Conservation (phyloP, 495 filamentous ascomycete genomes). For the Aspergillus sclerotioniger region DNA sequence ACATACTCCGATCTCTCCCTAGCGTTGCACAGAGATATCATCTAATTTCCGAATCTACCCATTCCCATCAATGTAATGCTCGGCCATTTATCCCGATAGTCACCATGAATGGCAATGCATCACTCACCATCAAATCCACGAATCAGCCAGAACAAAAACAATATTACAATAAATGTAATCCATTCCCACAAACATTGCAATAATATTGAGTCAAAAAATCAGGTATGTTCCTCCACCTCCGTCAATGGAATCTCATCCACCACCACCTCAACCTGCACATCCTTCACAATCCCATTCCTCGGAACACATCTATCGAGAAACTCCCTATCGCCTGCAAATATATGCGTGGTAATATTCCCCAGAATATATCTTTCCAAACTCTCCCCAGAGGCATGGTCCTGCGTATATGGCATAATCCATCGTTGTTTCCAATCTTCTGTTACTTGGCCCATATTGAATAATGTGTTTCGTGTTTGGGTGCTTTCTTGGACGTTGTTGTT, state of each 20-base stretch:
- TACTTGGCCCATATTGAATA: background rate
- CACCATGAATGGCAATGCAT: too few species aligned
- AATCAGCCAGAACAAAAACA: too few species aligned
- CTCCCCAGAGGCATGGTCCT: background rate
- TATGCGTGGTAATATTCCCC: constrained; percentile 1
- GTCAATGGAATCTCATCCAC: constrained; percentile 5
- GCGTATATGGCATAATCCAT: constrained; percentile 2
- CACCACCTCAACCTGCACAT: constrained; percentile 1
- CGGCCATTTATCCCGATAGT: too few species aligned
- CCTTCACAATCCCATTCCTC: constrained; percentile 6
- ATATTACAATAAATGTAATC: too few species aligned
- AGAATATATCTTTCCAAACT: background rate
- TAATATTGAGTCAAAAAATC: too few species aligned
- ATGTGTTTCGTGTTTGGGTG: background rate
- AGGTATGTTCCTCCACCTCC: background rate
- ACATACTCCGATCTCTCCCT: too few species aligned
- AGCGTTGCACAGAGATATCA: too few species aligned
- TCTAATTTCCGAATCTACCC: too few species aligned
- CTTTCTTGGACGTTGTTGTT: background rate
- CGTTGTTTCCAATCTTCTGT: background rate
- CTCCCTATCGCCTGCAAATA: background rate
- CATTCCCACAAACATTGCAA: too few species aligned
- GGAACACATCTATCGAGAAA: background rate
- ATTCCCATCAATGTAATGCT: too few species aligned
- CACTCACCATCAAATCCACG: too few species aligned